Evolutionary conservation across 1,284 basidiomycete genomes (phyloP), one percentile per base, ranked within the genome.

Genomic region (Ustilago xerochloae): DNA sequence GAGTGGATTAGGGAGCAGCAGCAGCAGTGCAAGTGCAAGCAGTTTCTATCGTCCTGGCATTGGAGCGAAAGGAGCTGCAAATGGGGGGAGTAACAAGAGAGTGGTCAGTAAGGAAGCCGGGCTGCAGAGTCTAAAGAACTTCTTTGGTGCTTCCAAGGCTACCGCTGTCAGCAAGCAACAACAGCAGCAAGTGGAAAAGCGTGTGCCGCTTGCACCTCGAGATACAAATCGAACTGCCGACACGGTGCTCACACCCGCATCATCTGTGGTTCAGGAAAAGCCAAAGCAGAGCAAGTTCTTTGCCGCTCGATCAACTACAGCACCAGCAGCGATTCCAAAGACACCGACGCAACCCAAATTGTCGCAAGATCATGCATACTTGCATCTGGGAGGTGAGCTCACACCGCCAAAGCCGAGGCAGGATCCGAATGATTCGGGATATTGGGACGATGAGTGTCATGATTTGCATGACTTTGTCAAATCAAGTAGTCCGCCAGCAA

Each of bases 381-480:
- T 74, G 58, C 62, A 65, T 41, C 51, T 74, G 15, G 71, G 62
- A 7, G 71, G 71, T 3, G 36, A 69, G 29, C 22, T 65, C 30
- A 63, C 71, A 6, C 62, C 66, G 4, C 63, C 58, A 15, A 53
- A 58, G 29, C n/a, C 52, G 0, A 20, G 47, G 12, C 53, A 53
- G 30, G 59, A 63, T 32, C 50, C 62, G 7, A 61, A 60, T 33
- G 66, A 65, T n/a, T 68, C 62, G 3, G 66, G 66, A 1, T 59
- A 62, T 29, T 74, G 71, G 71, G 66, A 74, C 10, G 66, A 69
- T 49, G 66, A 60, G 46, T 74, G 71, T 38, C 39, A 59, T 22
- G 71, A 74, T 32, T 48, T 74, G 65, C 62, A 49, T 32, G 66
- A 65, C 18, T 65, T 73, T 30, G 48, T 73, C 45, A 50, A 57